Percentiles rank a stretch among this genome's conserved stretches.
phyloP scores from a whole-genome alignment of 2,329 filamentous ascomycete species.

The Aspergillus sclerotialis region DNA sequence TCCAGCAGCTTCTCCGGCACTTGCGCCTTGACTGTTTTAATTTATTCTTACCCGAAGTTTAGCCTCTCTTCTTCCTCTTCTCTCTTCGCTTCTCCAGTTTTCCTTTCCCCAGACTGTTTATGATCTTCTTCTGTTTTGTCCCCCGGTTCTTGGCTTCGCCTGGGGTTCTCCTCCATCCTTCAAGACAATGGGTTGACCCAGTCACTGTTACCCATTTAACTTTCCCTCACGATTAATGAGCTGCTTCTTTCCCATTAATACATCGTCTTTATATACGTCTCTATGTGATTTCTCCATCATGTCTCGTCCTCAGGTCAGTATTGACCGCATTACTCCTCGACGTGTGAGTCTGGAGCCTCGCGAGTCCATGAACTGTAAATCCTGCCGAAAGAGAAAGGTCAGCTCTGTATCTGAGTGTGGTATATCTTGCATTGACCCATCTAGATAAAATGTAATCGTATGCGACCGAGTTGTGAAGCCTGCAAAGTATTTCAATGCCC shows the following conservation, averaged over 20 bases:
- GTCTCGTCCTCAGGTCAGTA: constrained; percentile 71
- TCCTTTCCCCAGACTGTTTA: constrained; percentile 2
- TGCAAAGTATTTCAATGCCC: constrained; percentile 84
- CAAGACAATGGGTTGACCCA: not conserved
- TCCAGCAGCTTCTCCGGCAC: constrained; percentile 2
- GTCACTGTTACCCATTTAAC: not conserved
- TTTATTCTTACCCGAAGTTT: constrained; percentile 1
- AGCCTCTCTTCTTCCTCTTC: constrained; percentile 6
- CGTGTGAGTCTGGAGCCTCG: constrained; percentile 68
- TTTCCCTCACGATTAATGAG: too few species aligned
- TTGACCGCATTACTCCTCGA: constrained; percentile 67
- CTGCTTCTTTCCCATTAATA: too few species aligned
- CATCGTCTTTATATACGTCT: too few species aligned
- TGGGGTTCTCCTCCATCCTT: constrained; percentile 1
- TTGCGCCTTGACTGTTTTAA: constrained; percentile 5
- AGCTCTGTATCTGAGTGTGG: constrained; percentile 10
- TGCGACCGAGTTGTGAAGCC: constrained; percentile 78
- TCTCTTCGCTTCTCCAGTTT: constrained; percentile 2
- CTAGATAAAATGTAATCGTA: constrained; percentile 85
- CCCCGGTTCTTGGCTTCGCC: not conserved
- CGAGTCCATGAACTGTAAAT: constrained; percentile 95
- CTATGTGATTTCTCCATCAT: constrained; percentile 40
- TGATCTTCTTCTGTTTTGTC: constrained; percentile 1
- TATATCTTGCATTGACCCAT: not conserved
- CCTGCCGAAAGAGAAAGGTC: constrained; percentile 86